These are phyloP conservation scores for Fraxinus greggii DNA, from an alignment of 305 asterid genomes.

Conservation along the genomic window DNA sequence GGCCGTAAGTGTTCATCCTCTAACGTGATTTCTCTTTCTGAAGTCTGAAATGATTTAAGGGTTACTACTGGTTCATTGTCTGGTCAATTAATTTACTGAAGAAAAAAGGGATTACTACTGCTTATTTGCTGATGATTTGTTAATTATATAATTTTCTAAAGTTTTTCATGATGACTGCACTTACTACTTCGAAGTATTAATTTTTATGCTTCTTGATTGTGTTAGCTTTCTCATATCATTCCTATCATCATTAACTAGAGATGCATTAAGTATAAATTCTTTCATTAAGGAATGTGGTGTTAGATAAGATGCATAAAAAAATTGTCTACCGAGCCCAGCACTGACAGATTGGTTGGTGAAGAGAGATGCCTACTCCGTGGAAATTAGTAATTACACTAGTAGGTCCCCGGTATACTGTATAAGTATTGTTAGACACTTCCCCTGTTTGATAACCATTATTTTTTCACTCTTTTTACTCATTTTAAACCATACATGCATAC, in stretches of 20 bases:
- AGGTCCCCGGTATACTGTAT: neutral
- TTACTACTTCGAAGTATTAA: neutral
- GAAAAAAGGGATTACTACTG: neutral
- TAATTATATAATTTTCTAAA: neutral
- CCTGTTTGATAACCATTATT: too few species aligned
- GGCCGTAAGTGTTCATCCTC: slow-evolving; percentile 59
- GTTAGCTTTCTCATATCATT: neutral
- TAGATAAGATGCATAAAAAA: neutral
- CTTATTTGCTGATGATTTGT: neutral
- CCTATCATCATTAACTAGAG: neutral
- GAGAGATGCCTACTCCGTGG: neutral
- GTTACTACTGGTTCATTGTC: neutral
- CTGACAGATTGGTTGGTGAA: neutral
- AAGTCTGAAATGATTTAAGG: neutral
- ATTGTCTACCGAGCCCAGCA: neutral
- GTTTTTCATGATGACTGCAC: neutral
- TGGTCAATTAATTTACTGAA: neutral
- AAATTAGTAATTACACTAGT: neutral
- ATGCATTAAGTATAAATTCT: neutral
- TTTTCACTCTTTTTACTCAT: too few species aligned
- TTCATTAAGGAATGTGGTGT: neutral
- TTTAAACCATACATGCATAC: too few species aligned
- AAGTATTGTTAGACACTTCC: too few species aligned
- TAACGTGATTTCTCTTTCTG: neutral
- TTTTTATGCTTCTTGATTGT: neutral